Evolutionary conservation across 2,329 filamentous ascomycete genomes (phyloP).

Genomic region (Neonectria magnoliae): DNA sequence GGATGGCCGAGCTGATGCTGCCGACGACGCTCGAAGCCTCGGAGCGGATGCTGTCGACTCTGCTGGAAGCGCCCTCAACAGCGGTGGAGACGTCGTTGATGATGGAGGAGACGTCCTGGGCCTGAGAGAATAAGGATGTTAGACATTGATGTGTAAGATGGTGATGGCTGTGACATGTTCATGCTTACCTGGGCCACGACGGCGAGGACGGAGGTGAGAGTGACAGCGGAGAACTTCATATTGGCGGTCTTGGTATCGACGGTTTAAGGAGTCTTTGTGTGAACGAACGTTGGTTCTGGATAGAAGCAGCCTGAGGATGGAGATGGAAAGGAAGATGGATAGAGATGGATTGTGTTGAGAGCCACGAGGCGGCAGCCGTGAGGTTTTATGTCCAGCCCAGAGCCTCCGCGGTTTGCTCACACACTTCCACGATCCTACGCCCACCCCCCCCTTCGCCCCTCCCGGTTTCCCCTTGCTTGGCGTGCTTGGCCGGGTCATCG

Average conservation of each 20-base stretch:
- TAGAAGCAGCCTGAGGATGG: not conserved
- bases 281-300: not conserved
- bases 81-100: constrained; percentile 5
- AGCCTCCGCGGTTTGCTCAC: not conserved
- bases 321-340: not conserved
- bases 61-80: constrained; percentile 2
- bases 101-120: constrained; percentile 18
- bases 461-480: not conserved
- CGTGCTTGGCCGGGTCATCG: constrained; percentile 1
- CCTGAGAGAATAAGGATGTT: constrained; percentile 11
- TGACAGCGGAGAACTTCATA: constrained; percentile 50
- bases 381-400: constrained; percentile 12
- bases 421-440: constrained; percentile 15
- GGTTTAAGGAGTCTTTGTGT: constrained; percentile 13
- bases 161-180: too few species aligned
- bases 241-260: constrained; percentile 25
- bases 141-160: not conserved
- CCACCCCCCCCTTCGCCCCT: constrained; percentile 16
- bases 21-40: not conserved
- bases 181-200: constrained; percentile 27
- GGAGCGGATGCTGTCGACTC: not conserved
- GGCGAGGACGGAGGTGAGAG: constrained; percentile 42
- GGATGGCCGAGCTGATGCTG: not conserved
- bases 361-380: not conserved
- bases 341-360: not conserved